Evolutionary conservation across 2,329 filamentous ascomycete genomes (phyloP), one percentile per base, ranked within the genome.

Genomic region (Cladosporium sp.): DNA sequence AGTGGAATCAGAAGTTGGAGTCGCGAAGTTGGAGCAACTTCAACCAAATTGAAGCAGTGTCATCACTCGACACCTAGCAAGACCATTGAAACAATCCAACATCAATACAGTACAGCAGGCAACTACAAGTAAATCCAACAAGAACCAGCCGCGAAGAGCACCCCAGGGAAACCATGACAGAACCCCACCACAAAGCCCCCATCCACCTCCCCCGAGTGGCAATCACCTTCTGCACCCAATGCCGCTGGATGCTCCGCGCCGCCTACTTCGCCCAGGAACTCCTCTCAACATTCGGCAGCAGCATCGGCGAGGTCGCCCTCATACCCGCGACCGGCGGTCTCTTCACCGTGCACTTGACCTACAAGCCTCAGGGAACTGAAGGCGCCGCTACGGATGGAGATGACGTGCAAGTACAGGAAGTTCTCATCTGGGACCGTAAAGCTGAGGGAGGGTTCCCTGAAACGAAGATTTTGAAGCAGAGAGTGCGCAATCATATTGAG

Each of bases 181-280:
- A 62, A 2, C 18, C 25, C 34, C 23, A n/a, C 26, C 32, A 39
- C 16, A 36, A 54, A 39, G 63, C 63, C 10, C 63, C 63, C n/a
- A 56, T 65, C 16, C 54, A 72, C 25, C 80, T 91, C 13, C 93
- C 93, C 3, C 87, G 92, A 54, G 84, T 97, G 62, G 89, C 89
- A n/a, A 97, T 97, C 74, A 87, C 90, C 70, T 97, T 91, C 80
- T 97, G 93, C 81, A 97, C 92, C 0, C 92, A 97, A 80, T 97
- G 93, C 79, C 91, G 91, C 80, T 96, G 93, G 92, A 91, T 95
- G 86, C 81, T 96, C 13, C 83, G 76, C 48, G 75, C 75, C 8
- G 74, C 71, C 18, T 77, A 97, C 91, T 97, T 91, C 77, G 94
- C 90, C 58, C 95, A 98, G 83, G 95, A 98, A 79, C 88, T 99